Evolutionary conservation across 257 asterid genomes (phyloP).

Genomic region (Linaria vulgaris): DNA sequence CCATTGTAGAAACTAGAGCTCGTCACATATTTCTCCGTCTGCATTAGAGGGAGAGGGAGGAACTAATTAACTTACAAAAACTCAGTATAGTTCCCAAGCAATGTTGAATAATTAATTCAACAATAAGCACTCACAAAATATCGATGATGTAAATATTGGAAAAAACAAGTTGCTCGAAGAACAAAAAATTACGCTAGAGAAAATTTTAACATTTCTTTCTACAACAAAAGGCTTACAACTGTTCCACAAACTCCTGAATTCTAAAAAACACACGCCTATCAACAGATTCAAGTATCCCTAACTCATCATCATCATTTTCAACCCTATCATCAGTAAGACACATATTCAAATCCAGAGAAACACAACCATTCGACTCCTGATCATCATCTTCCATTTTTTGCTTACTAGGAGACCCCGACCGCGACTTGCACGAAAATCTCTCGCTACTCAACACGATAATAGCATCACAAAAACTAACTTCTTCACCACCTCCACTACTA

Average conservation of each 20-base stretch:
- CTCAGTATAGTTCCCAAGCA: too few relatives aligned
- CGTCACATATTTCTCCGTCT: too few relatives aligned
- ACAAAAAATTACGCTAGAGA: not conserved
- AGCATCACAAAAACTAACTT: constrained; percentile 58
- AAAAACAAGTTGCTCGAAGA: not conserved
- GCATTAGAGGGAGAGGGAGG: too few relatives aligned
- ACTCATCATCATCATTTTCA: constrained; percentile 40
- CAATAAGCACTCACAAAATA: too few relatives aligned
- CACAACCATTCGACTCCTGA: constrained; percentile 22
- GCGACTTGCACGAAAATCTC: constrained; percentile 39
- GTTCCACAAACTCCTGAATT: constrained; percentile 22
- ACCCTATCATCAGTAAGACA: constrained; percentile 35
- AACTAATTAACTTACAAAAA: too few relatives aligned
- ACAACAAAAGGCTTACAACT: not conserved
- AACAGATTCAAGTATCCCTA: constrained; percentile 59
- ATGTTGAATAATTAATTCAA: too few relatives aligned
- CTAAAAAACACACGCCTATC: constrained; percentile 59
- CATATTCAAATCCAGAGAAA: constrained; percentile 45
- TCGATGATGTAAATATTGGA: too few relatives aligned
- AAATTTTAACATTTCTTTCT: not conserved
- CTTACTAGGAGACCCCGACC: constrained; percentile 48
- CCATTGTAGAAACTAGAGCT: too few relatives aligned
- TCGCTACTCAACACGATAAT: constrained; percentile 62
- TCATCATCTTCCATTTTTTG: constrained; percentile 29
- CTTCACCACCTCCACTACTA: constrained; percentile 41